Evolutionary conservation across 2,329 filamentous ascomycete species (phyloP), one percentile per base, ranked within the genome.

Genomic region (Aurifilum marmelostoma): DNA sequence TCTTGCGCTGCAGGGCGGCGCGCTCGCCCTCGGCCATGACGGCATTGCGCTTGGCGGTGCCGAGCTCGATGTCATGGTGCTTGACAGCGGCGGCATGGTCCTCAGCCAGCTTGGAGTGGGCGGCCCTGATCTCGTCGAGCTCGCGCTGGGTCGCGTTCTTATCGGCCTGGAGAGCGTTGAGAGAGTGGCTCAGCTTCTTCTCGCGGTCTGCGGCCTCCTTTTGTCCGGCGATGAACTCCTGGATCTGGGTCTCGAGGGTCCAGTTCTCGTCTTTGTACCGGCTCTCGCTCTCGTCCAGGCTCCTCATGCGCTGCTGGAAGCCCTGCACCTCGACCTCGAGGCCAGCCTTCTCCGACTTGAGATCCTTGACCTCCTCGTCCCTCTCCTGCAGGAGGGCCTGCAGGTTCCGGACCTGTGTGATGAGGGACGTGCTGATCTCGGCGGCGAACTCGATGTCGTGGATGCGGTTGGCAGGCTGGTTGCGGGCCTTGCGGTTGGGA

Each of bases 371-470:
- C 61, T 93, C 86, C 65, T 97, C 94, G 72, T 99, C 96, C 73
- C 93, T 92, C 80, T 98, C 94, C 0, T 91, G 87, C 14, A 99
- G 85, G 21, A 97, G 84, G 2, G 90, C 87, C 79, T 99, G 96
- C 67, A 99, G 82, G 77, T 96, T 94, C 71, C 96, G 91, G 64
- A 99, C 92, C 81, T 98, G 96, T n/a, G 92, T 90, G 65, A 99
- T 90, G 65, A 99, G 85, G 1, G 94, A 97, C 7, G 93, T 97
- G 76, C 94, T 97, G 75, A 99, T 97, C 77, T 99, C 95, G 64
- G 96, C 94, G n/a, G 95, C 96, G 76, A 99, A 97, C 75, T 97
- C 94, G 76, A 99, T 97, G 76, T 99, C 96, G 77, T 98, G 94
- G 16, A 97, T 91, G 65, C 94, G 90, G 77, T 90, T 96, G 12